Base-by-base conservation (phyloP, 106 monocot species). In the Dendrobium catenatum region DNA sequence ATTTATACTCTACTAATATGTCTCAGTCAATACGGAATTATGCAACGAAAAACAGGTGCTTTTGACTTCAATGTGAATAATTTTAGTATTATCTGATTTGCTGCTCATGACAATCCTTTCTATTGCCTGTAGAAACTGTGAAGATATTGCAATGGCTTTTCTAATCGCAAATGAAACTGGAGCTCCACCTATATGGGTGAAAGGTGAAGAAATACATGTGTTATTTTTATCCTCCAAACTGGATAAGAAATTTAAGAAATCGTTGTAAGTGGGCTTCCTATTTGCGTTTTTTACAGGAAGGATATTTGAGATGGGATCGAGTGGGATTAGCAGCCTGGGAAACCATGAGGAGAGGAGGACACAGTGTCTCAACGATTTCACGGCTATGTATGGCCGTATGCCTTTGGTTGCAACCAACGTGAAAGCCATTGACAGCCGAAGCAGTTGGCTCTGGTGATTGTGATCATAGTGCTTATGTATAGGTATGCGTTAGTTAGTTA, bases 131-230 rank as follows among this genome's bases (percentile, higher is more conserved):
- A 80, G 89, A 82, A 79, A 90, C 77, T 97, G 93, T 83, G 93
- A 94, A 80, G 93, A 94, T 41, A 89, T 94, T 80, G 93, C 93
- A 6, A 94, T 94, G 93, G 87, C 93, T 74, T 77, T 94, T 11
- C 89, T 94, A 42, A 84, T 94, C 49, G 85, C 93, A 37, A 94
- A 94, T 83, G 79, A 80, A 18, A 88, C 87, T 58, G 81, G 78
- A 56, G 84, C 86, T 74, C 85, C 93, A 59, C 93, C 93, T 9
- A 83, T 94, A 19, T 94, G 94, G 94, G 94, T 91, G 13, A 84
- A 86, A 88, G 94, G 94, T 91, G 48, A 76, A 49, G 9, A 76
- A 49, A 42, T 24, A 4, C n/a, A 42, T 42, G 20, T 72, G 17
- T 0, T 27, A 72, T 72, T 51, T 51, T 51, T 13, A 51, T 51